Percentiles rank a stretch among this genome's conserved stretches.
Conservation (phyloP, 2,329 filamentous ascomycete species). For the Neobulgaria alba region DNA sequence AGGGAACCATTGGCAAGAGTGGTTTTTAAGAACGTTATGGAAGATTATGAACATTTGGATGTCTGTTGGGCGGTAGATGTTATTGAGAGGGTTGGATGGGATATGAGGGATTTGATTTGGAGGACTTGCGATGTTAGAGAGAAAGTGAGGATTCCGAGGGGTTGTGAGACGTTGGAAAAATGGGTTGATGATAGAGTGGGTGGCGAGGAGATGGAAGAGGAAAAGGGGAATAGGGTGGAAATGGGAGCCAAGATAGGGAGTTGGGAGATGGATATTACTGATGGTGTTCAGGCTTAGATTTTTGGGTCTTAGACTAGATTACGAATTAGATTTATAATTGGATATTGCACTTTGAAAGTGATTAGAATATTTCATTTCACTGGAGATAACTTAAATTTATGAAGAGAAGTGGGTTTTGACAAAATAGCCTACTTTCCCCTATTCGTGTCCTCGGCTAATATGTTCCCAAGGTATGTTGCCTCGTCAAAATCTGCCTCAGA, state of each 20-base stretch:
- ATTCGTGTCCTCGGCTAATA: too few relatives aligned
- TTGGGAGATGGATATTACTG: background rate
- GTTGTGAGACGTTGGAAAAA: background rate
- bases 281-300: background rate
- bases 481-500: too few relatives aligned
- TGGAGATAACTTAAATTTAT: too few relatives aligned
- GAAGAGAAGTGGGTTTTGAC: too few relatives aligned
- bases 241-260: background rate
- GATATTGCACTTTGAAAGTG: background rate
- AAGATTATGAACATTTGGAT: conserved; percentile 4
- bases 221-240: background rate
- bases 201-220: background rate
- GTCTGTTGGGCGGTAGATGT: conserved; percentile 4
- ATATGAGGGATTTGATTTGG: conserved; percentile 1
- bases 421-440: too few relatives aligned
- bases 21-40: background rate
- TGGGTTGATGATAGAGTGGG: conserved; percentile 4
- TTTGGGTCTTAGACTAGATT: background rate
- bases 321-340: background rate
- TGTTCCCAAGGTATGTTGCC: too few relatives aligned
- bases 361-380: background rate
- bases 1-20: conserved; percentile 3
- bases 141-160: conserved; percentile 1
- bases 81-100: conserved; percentile 3
- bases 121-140: conserved; percentile 1